Percentiles rank a stretch among this genome's conserved stretches.
Conservation (phyloP, 805 yeast species). For the Lachancea waltii region DNA sequence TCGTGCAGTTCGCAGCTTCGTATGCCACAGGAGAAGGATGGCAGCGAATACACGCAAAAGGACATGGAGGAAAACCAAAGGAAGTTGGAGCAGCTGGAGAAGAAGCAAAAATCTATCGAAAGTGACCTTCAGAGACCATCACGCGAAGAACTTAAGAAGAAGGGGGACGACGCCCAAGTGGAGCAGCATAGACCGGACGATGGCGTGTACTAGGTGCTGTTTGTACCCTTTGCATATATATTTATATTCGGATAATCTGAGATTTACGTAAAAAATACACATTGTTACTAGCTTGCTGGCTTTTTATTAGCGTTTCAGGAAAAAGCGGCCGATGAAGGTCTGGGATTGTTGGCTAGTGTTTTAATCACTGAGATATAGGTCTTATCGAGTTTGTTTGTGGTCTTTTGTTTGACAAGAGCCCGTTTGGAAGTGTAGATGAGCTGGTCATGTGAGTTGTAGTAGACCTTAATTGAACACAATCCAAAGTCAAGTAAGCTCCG, state of each 20-base stretch:
- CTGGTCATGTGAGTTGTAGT: not conserved
- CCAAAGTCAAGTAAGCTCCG: no score
- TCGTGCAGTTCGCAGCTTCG: not conserved
- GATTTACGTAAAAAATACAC: no score
- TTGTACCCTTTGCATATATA: not conserved
- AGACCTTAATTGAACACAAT: not conserved
- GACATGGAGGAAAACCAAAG: constrained; percentile 26
- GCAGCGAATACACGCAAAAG: constrained; percentile 4
- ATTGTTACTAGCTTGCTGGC: no score
- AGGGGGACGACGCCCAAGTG: constrained; percentile 29
- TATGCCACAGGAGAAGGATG: constrained; percentile 1
- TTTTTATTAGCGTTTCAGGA: no score
- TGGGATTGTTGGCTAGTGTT: no score
- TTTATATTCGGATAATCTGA: no score
- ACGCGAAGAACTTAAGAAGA: constrained; percentile 22
- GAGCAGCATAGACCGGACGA: constrained; percentile 34
- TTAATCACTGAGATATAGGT: no score
- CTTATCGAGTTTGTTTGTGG: no score
- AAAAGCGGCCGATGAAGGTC: no score
- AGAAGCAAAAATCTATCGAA: constrained; percentile 6
- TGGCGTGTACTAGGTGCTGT: constrained; percentile 25
- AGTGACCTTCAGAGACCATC: constrained; percentile 16
- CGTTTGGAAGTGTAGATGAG: no score
- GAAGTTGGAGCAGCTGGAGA: constrained; percentile 26
- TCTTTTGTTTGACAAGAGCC: no score